Evolutionary conservation across 1,284 basidiomycete species (phyloP).

Genomic region (Neonothopanus nambi): DNA sequence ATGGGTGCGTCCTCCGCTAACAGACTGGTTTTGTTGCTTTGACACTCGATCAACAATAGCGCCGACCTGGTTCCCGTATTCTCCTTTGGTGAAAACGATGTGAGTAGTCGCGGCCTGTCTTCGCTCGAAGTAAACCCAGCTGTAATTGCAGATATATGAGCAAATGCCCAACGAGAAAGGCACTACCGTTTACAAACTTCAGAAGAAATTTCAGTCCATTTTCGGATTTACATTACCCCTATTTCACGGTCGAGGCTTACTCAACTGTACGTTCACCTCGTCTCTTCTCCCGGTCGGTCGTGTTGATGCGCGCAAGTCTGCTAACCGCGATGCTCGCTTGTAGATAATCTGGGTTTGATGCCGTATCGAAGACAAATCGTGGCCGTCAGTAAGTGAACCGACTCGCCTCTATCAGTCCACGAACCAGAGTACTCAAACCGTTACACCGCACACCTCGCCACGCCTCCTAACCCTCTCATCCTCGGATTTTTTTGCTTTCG

Average conservation of each 20-base stretch:
- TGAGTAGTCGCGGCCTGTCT: slow-evolving; percentile 38
- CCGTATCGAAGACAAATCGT: slow-evolving; percentile 95
- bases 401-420: not conserved
- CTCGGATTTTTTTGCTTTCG: not conserved
- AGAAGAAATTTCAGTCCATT: slow-evolving; percentile 86
- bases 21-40: not conserved
- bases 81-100: slow-evolving; percentile 98
- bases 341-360: slow-evolving; percentile 88
- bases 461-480: not conserved
- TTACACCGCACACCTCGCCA: not conserved
- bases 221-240: slow-evolving; percentile 98
- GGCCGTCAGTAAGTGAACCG: slow-evolving; percentile 76
- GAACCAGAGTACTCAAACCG: not conserved
- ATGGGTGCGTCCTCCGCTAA: slow-evolving; percentile 61
- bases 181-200: slow-evolving; percentile 83
- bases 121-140: slow-evolving; percentile 3
- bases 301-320: too few species aligned
- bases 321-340: not conserved
- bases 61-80: slow-evolving; percentile 94
- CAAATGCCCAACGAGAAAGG: slow-evolving; percentile 96
- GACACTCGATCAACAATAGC: slow-evolving; percentile 35
- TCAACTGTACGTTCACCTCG: slow-evolving; percentile 77
- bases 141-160: slow-evolving; percentile 74
- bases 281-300: not conserved
- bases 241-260: slow-evolving; percentile 88